phyloP scores from a whole-genome alignment of 441 rosid genomes.

The Geranium incanum region DNA sequence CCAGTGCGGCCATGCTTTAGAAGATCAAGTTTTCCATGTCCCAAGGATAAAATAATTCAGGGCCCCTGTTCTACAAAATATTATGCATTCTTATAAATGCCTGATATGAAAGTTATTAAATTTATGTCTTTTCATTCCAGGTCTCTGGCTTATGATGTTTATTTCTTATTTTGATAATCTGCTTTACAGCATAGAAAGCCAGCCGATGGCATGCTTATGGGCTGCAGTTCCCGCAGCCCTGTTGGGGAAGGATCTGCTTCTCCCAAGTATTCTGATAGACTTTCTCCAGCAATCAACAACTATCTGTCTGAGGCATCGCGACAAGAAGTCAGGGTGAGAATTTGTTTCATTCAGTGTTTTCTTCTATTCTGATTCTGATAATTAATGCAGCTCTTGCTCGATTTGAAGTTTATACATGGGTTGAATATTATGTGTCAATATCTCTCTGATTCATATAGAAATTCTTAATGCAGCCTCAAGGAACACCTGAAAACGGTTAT shows the following conservation, averaged over 20 bases:
- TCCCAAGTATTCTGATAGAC: conserved; percentile 95
- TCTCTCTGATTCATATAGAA: conserved; percentile 4
- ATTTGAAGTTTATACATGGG: background rate
- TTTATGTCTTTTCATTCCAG: background rate
- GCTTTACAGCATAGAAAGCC: conserved; percentile 77
- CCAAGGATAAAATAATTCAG: background rate
- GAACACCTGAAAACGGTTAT: conserved; percentile 92
- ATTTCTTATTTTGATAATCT: conserved; percentile 19
- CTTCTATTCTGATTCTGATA: background rate
- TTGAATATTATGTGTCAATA: background rate
- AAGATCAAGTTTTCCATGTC: background rate
- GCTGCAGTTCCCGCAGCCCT: conserved; percentile 86
- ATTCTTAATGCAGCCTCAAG: conserved; percentile 61
- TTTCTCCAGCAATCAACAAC: conserved; percentile 87
- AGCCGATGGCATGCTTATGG: conserved; percentile 83
- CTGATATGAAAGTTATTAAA: background rate
- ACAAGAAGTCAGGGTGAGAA: conserved; percentile 90
- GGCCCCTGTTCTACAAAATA: background rate
- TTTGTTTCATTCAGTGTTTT: conserved; percentile 7
- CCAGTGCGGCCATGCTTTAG: background rate
- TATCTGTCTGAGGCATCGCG: conserved; percentile 97
- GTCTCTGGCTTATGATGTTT: background rate
- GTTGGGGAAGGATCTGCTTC: conserved; percentile 77
- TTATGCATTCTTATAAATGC: background rate
- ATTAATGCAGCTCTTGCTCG: background rate